phyloP scores from a whole-genome alignment of 176 grass and related monocot genomes.

The Elaeis guineensis region DNA sequence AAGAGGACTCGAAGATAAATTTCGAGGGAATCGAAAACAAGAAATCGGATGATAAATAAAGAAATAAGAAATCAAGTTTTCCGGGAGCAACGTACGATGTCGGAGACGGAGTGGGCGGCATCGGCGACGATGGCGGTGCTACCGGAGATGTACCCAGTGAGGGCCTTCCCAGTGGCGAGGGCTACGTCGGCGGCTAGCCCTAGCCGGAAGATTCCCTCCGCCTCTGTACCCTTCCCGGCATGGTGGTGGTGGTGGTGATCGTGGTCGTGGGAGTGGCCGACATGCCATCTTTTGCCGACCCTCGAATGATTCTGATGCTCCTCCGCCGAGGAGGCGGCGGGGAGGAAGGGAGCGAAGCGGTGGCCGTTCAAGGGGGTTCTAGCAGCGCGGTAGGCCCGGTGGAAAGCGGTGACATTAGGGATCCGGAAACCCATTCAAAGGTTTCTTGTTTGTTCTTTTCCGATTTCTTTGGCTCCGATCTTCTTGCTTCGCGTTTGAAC shows the following conservation, averaged over 20 bases:
- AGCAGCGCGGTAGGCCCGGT: slow-evolving; percentile 9
- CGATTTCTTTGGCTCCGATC: too few species aligned
- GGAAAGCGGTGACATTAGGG: slow-evolving; percentile 23
- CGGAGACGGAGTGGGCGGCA: slow-evolving; percentile 88
- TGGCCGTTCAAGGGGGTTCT: background rate
- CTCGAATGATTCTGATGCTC: slow-evolving; percentile 29
- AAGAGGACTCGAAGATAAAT: too few species aligned
- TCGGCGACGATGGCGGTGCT: slow-evolving; percentile 87
- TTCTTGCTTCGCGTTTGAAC: too few species aligned
- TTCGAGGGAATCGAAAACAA: background rate
- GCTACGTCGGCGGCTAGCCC: slow-evolving; percentile 55
- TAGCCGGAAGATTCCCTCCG: slow-evolving; percentile 47
- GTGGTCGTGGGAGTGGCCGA: slow-evolving; percentile 19
- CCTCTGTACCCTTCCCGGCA: background rate
- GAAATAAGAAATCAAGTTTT: too few species aligned
- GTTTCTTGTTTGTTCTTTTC: too few species aligned
- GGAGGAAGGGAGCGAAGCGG: background rate
- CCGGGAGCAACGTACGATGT: slow-evolving; percentile 39
- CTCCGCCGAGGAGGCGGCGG: slow-evolving; percentile 4
- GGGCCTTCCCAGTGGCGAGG: slow-evolving; percentile 49
- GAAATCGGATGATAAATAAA: background rate
- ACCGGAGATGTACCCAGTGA: slow-evolving; percentile 74
- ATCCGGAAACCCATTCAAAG: slow-evolving; percentile 52
- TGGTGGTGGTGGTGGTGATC: slow-evolving; percentile 5
- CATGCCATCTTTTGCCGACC: slow-evolving; percentile 28